Conservation (phyloP, 2,329 filamentous ascomycete species). For the Curvularia lunata region DNA sequence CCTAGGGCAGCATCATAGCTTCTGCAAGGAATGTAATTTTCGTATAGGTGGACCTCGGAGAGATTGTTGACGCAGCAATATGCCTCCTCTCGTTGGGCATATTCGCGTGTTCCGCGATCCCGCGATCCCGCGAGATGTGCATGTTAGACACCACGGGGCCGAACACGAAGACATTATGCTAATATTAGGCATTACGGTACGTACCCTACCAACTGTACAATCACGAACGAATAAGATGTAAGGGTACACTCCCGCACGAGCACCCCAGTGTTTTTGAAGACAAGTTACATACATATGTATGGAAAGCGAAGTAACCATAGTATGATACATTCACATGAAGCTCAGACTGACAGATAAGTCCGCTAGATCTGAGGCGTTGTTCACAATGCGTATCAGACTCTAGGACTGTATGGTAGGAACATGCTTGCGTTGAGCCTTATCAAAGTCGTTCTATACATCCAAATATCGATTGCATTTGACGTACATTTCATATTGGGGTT, state of each 20-base stretch:
- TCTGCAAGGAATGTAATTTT: background rate
- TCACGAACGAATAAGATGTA: background rate
- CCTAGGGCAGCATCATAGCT: background rate
- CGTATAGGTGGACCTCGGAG: background rate
- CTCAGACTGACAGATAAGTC: background rate
- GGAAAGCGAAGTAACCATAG: background rate
- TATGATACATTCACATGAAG: background rate
- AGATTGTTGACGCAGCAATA: background rate
- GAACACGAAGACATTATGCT: too few relatives aligned
- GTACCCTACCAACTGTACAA: background rate
- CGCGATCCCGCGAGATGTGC: background rate
- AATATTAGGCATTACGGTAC: background rate
- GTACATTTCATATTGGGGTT: background rate
- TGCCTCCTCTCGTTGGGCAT: background rate
- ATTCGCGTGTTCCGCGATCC: background rate
- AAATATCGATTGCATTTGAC: background rate
- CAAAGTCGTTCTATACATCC: background rate
- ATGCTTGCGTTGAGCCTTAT: background rate
- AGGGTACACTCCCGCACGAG: background rate
- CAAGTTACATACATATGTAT: background rate
- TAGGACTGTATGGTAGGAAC: background rate
- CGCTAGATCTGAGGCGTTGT: background rate
- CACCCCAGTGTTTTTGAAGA: background rate
- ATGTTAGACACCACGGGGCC: background rate
- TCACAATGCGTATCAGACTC: background rate